Evolutionary conservation across 495 filamentous ascomycete species (phyloP), one percentile per base, ranked within the genome.

Genomic region (Pyrenula massariospora): DNA sequence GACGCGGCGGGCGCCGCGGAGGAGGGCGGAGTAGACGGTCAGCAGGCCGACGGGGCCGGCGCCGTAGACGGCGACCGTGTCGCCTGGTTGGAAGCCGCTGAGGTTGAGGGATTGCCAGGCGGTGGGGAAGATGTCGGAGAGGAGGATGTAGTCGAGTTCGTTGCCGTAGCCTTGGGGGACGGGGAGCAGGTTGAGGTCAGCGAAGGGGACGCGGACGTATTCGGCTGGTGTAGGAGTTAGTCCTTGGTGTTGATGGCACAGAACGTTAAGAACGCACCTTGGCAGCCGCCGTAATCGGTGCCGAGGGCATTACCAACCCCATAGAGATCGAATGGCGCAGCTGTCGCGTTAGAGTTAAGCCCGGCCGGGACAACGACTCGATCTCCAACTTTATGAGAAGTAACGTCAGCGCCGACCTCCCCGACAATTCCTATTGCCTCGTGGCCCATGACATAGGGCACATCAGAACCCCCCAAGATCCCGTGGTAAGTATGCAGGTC

Each of bases 321-420:
- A 15, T 42, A 42, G 82, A 11, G 69, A 66, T 62, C 76, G n/a
- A n/a, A n/a, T n/a, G n/a, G n/a, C 82, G 12, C 78, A 72, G 2
- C 78, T 78, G 59, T 83, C 78, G 0, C 76, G 77, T 3, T 80
- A 77, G 53, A 82, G 80, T 65, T 79, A 82, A 0, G 8, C 36
- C 2, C 54, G 54, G 1, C 49, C 22, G 55, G 60, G 24, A 68
- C 59, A 52, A 66, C 50, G 2, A 74, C 71, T 10, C 61, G 49
- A 49, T 74, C 70, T 1, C 69, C 67, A 3, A 66, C 59, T 2
- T 57, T 48, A 15, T 73, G 51, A 2, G 55, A 59, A 1, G 31
- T 24, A 0, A 69, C 65, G 1, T 58, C 59, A 3, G 47, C 48
- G 3, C 69, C 66, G 15, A 68, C 59, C 12, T 58, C 57, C 2